Conservation (phyloP, 2,329 filamentous ascomycete genomes). For the Alternaria incomplexa region DNA sequence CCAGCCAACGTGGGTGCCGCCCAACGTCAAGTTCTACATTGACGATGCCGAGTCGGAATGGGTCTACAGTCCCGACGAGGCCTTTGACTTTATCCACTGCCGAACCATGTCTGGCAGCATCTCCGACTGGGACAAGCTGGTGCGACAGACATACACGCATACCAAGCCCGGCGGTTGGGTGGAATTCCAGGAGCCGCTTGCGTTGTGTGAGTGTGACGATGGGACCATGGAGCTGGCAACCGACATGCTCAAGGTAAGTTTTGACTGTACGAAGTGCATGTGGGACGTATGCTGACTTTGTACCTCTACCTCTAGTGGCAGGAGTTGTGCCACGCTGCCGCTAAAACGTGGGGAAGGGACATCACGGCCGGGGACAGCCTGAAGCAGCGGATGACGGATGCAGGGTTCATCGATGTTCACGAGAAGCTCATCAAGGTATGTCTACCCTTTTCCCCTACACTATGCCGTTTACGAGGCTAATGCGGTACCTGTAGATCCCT, state of each 20-base stretch:
- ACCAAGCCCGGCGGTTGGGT: slow-evolving; percentile 42
- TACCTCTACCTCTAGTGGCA: slow-evolving; percentile 29
- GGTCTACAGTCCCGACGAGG: slow-evolving; percentile 43
- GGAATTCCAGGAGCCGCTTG: slow-evolving; percentile 47
- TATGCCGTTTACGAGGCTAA: slow-evolving; percentile 1
- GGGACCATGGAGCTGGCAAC: slow-evolving; percentile 33
- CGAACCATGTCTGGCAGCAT: slow-evolving; percentile 41
- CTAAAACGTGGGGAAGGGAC: slow-evolving; percentile 33
- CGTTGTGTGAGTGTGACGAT: slow-evolving; percentile 41
- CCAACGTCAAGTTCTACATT: slow-evolving; percentile 51
- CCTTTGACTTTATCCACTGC: slow-evolving; percentile 45
- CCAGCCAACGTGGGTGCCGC: slow-evolving; percentile 48
- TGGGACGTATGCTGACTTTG: not conserved
- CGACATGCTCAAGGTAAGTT: slow-evolving; percentile 14
- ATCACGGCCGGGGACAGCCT: slow-evolving; percentile 30
- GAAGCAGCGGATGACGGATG: slow-evolving; percentile 35
- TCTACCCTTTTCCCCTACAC: not conserved
- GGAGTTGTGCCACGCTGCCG: slow-evolving; percentile 36
- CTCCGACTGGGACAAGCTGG: slow-evolving; percentile 42
- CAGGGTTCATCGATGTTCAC: slow-evolving; percentile 42
- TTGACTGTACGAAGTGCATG: not conserved
- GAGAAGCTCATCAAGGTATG: slow-evolving; percentile 45
- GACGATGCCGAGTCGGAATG: slow-evolving; percentile 51
- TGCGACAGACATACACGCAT: slow-evolving; percentile 33
- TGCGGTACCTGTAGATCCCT: slow-evolving; percentile 29